Conservation (phyloP, 495 filamentous ascomycete species). For the Penicillium desertorum region DNA sequence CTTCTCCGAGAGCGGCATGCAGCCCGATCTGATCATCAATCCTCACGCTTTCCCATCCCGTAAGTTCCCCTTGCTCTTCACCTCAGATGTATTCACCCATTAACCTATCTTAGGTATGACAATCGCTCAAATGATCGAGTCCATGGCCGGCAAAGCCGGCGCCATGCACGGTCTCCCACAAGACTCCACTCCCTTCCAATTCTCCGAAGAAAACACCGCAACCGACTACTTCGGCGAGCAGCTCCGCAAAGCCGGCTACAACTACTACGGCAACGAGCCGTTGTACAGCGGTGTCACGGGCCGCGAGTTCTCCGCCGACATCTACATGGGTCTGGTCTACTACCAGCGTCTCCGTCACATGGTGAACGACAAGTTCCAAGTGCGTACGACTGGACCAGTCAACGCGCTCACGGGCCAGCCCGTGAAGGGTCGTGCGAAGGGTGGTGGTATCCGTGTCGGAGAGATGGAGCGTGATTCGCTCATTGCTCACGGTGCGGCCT, state of each 20-base stretch:
- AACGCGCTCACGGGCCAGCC: slow-evolving; percentile 89
- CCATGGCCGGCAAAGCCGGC: slow-evolving; percentile 90
- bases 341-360: slow-evolving; percentile 98
- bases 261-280: slow-evolving; percentile 97
- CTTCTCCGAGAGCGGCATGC: slow-evolving; percentile 94
- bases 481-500: slow-evolving; percentile 91
- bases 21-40: slow-evolving; percentile 98
- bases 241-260: slow-evolving; percentile 90
- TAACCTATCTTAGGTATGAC: slow-evolving; percentile 66
- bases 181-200: slow-evolving; percentile 91
- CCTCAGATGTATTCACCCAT: neutral
- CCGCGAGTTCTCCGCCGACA: slow-evolving; percentile 89
- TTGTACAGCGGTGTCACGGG: slow-evolving; percentile 97
- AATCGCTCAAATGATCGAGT: slow-evolving; percentile 99
- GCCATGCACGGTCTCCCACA: slow-evolving; percentile 92
- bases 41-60: slow-evolving; percentile 99
- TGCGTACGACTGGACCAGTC: slow-evolving; percentile 90
- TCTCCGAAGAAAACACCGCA: slow-evolving; percentile 88
- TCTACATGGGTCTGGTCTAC: slow-evolving; percentile 95
- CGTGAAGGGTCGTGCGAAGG: slow-evolving; percentile 92
- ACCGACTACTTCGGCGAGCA: slow-evolving; percentile 95
- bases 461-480: slow-evolving; percentile 98
- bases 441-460: slow-evolving; percentile 96
- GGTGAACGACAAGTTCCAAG: slow-evolving; percentile 99
- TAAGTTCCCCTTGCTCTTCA: slow-evolving; percentile 26